These are phyloP conservation scores for Fusarium brachygibbosum DNA, from an alignment of 2,329 filamentous ascomycete species.

Conservation along the genomic window DNA sequence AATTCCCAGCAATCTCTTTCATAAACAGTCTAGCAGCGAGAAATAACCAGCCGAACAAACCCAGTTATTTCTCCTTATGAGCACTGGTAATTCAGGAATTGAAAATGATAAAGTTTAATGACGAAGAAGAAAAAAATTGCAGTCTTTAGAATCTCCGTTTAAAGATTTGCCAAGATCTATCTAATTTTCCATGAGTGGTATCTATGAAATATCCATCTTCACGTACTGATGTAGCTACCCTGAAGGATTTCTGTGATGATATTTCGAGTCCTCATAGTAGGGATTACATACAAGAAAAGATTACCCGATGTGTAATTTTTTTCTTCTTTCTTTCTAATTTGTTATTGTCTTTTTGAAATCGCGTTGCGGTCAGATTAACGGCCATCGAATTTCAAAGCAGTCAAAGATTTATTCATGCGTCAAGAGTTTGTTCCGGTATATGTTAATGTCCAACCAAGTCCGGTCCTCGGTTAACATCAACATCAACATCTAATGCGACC, in stretches of 20 bases:
- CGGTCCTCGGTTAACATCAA: not conserved
- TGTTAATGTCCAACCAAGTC: not conserved
- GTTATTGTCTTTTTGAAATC: too few relatives aligned
- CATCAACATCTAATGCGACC: not conserved
- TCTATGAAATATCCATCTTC: not conserved
- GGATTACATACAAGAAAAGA: too few relatives aligned
- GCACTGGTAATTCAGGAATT: not conserved
- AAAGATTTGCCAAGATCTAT: not conserved
- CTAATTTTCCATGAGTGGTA: not conserved
- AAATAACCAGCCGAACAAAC: not conserved
- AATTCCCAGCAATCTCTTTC: not conserved
- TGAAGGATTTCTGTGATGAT: not conserved
- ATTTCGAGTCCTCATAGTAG: not conserved
- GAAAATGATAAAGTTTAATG: not conserved
- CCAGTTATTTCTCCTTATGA: not conserved
- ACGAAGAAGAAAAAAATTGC: not conserved
- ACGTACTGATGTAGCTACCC: not conserved
- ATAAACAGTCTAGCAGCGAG: not conserved
- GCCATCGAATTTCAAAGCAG: not conserved
- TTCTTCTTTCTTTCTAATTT: too few relatives aligned
- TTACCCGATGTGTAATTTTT: not conserved
- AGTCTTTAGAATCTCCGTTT: not conserved
- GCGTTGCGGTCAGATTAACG: too few relatives aligned
- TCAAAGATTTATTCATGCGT: not conserved
- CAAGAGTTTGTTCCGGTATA: too few relatives aligned